These are phyloP conservation scores for Boletus austroedulis DNA, from an alignment of 1,284 basidiomycete species.

Conservation along the genomic window DNA sequence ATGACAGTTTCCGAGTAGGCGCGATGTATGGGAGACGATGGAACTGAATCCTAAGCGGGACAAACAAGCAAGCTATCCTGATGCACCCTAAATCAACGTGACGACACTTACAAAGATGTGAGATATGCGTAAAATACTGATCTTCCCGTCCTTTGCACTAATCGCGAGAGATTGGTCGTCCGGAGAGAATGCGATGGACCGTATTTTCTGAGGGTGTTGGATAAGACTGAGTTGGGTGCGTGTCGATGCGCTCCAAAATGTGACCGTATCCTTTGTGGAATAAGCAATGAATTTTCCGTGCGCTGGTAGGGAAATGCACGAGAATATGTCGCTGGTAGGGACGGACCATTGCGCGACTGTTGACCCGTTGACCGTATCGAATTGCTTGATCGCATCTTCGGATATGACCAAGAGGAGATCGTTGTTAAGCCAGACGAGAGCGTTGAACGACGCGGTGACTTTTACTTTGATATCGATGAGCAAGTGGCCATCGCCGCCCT, in stretches of 20 bases:
- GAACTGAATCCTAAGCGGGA: no score
- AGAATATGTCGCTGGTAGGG: fast-evolving
- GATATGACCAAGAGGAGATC: neutral
- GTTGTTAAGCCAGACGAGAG: neutral
- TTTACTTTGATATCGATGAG: neutral
- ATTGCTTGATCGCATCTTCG: neutral
- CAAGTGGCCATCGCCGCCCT: neutral
- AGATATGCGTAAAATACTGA: no score
- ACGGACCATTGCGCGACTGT: neutral
- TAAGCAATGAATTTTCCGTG: neutral
- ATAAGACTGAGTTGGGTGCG: neutral
- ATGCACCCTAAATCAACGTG: no score
- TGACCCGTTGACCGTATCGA: neutral
- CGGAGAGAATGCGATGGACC: neutral
- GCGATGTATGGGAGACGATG: no score
- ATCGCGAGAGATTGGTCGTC: no score
- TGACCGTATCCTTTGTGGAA: neutral
- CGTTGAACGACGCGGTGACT: neutral
- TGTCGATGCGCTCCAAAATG: neutral
- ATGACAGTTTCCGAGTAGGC: no score
- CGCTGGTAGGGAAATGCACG: neutral
- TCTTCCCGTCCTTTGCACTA: no score
- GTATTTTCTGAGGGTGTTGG: neutral
- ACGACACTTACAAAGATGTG: no score
- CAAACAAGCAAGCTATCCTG: no score